Evolutionary conservation across 495 filamentous ascomycete genomes (phyloP), one percentile per base, ranked within the genome.

Genomic region (Trichoderma parareesei): DNA sequence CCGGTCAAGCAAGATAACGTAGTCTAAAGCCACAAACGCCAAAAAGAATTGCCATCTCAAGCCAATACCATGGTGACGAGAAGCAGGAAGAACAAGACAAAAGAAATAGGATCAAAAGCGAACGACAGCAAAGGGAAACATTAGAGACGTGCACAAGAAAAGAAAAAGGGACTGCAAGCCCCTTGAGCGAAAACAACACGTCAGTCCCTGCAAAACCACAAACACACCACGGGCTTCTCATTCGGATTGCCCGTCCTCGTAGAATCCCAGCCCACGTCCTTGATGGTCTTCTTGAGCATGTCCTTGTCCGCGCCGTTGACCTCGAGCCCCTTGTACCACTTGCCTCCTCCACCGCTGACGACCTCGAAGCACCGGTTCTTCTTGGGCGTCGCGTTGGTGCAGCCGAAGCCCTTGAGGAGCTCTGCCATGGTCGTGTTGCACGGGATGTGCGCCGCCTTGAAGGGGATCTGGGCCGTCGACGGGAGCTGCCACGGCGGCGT

Each of bases 381-480:
- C 49, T 66, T 68, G 11, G 77, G 70, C 3, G 71, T 66, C 10
- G 71, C 68, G 68, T 81, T 81, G 0, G 60, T 64, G 60, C 76
- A 78, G 3, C 81, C 81, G n/a, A 82, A 76, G 8, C 78, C 75
- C 35, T 65, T 64, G 67, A 83, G 65, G n/a, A 83, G 68, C 65
- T 82, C 78, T 4, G 69, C 72, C 4, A 82, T 63, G 0, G 76
- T 82, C 0, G 72, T 71, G 27, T 66, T 75, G n/a, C 66, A 66
- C 1, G 81, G 81, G 0, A 83, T 77, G 1, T 74, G 72, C 63
- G 71, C 74, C 38, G 69, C 74, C 49, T 73, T 73, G 65, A 75
- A 76, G 11, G 67, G 69, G 63, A 75, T 69, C 43, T 33, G 53
- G 63, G 64, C 67, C 38, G 65, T 71, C 38, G 69, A 64, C 0